Base-by-base conservation (phyloP, 176 grass and related monocot species). In the Oropetium thomaeum region DNA sequence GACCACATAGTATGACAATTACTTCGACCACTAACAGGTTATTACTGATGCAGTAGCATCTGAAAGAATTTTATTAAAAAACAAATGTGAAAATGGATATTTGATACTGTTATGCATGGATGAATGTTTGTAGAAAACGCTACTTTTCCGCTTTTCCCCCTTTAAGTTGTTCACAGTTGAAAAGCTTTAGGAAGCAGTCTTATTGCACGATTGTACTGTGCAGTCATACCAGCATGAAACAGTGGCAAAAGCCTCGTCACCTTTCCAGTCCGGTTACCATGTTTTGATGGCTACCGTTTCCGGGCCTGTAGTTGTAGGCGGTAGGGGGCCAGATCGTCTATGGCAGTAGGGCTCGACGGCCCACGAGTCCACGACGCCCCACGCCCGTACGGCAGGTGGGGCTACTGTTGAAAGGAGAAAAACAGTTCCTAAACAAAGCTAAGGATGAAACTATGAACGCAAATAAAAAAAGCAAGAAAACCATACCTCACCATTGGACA, bases 241-340 rank as follows among this genome's bases (percentile, higher is more conserved):
- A 60, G 58, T 22, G 57, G 57, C 39, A 45, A 45, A 62, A 62
- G 58, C 17, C 11, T 76, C 28, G 9, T 22, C 7, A 32, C 30
- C 58, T 63, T 63, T 76, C 58, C 73, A 26, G 8, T 76, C 73
- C 17, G 40, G 73, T 62, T 45, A 28, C 29, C 35, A 19, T 71
- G 33, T 23, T 27, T 55, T 73, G 59, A 74, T 66, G 61, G 1
- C 45, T 82, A 22, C 70, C 61, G 20, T 55, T 45, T 59, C 28
- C 43, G 26, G 52, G 2, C 52, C 2, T 17, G 39, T 7, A 7
- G 8, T 10, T 17, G 6, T 42, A 42, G 20, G 31, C 16, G 25
- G 37, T 49, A 49, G 22, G 63, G 31, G 34, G 33, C 27, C n/a
- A 58, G 66, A 84, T 84, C 67, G 63, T 78, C 74, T 55, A 40